Evolutionary conservation across 352 stramenopile genomes (phyloP), one percentile per base, ranked within the genome.

Genomic region (Phytophthora capsici): DNA sequence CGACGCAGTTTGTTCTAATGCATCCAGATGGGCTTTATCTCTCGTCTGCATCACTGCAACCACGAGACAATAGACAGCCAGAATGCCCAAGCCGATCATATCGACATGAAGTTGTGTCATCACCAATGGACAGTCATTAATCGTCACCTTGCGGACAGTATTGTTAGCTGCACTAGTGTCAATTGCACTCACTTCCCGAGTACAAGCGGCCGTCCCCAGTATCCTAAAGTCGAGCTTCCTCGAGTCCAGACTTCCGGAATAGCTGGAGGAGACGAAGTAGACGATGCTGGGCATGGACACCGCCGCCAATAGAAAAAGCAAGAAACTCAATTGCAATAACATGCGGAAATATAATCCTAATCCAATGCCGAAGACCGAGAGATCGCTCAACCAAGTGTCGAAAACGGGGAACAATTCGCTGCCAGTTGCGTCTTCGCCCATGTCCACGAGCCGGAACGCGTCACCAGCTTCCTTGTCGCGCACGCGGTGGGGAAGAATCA

Each of bases 331-430:
- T 51, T 89, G 71, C 62, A 90, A 40, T 49, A 92, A 57, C 72
- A 86, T 90, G 68, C 77, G 81, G 54, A 94, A 94, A 69, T 92
- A 94, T 46, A 94, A 73, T 17, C 83, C 78, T 41, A 94, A 73
- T 56, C 85, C 85, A 32, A 94, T 86, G 63, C 85, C 85, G 53
- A 94, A 94, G 19, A 77, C 74, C 37, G 76, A 80, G 25, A 94
- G 73, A 38, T 91, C 80, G 26, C 45, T 38, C n/a, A 91, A 69
- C 22, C 64, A 78, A 17, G 86, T 94, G 38, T 57, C 62, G 63
- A 72, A 91, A 37, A 94, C 69, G 0, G 80, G 78, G 53, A 90
- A 91, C 2, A 89, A 69, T 58, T 88, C 77, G 20, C 78, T 87
- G 17, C 61, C 78, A 0, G 57, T 38, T 6, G 69, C 37, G 67